Evolutionary conservation across 2,329 filamentous ascomycete species (phyloP), one percentile per base, ranked within the genome.

Genomic region (Penicillium sp.): DNA sequence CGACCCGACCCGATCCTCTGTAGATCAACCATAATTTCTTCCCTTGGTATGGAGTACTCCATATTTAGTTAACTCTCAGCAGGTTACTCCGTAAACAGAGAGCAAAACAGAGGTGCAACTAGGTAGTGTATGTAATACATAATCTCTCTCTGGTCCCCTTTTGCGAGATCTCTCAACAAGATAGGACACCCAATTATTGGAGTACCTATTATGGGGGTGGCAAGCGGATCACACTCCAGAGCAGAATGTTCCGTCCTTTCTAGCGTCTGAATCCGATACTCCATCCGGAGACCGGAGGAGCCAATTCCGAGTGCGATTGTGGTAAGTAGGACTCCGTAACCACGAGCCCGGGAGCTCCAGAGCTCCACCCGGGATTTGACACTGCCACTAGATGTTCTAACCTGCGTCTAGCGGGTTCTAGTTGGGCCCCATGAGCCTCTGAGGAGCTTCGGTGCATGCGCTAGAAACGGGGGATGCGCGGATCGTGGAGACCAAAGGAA

Each of bases 381-480:
- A 58, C 58, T 58, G 54, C 61, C 59, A 61, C 48, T 51, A 51
- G 49, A 43, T 47, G 52, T 65, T 64, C 63, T 55, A 60, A 55
- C 50, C 54, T 53, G 48, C 49, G 53, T 64, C 64, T 65, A 65
- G 62, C 57, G 62, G 53, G 54, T 63, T 66, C 64, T 66, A 65
- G 63, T 57, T 55, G 56, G 46, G 45, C 17, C 39, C 34, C 37
- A 45, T 34, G 37, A 49, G 42, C 45, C 47, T 50, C 48, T 47
- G 15, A 53, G 45, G 22, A 41, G 41, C 24, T 53, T 60, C 52
- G 44, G 40, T 35, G 52, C 43, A 32, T 48, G 12, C 56, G 52
- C 57, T 59, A 57, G 56, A 49, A 53, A 54, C 52, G 55, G 53
- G 53, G 58, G 49, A 57, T 49, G 53, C 33, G 59, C 58, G 59